A percentile compares a stretch with the other conserved stretches of the same genome.
Conservation (phyloP, 257 asterid species). For the Jaltomata sinuosa region DNA sequence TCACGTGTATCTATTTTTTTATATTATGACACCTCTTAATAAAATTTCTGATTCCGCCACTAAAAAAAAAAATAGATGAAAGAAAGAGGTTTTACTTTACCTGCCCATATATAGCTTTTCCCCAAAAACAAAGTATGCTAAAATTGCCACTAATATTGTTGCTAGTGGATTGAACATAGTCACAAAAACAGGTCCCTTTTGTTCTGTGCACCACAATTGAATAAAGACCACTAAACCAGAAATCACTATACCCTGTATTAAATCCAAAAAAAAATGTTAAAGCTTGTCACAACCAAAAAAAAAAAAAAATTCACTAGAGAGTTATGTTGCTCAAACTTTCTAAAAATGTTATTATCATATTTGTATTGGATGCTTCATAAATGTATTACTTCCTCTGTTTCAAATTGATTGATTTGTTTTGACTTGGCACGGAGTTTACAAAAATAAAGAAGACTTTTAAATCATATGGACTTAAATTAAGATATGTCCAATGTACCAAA, state of each 20-base stretch:
- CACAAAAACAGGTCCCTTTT: slow-evolving; percentile 73
- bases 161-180: slow-evolving; percentile 71
- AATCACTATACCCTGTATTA: slow-evolving; percentile 52
- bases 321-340: neutral
- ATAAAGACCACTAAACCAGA: slow-evolving; percentile 47
- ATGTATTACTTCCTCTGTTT: neutral
- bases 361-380: neutral
- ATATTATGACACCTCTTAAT: too few relatives aligned
- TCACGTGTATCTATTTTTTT: too few relatives aligned
- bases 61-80: too few relatives aligned
- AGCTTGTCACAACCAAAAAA: neutral
- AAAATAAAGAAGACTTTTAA: too few relatives aligned
- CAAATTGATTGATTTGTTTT: too few relatives aligned
- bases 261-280: too few relatives aligned
- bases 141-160: slow-evolving; percentile 45
- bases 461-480: too few relatives aligned
- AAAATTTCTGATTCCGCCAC: too few relatives aligned
- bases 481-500: too few relatives aligned
- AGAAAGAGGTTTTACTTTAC: too few relatives aligned
- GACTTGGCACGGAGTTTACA: too few relatives aligned
- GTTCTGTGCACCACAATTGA: slow-evolving; percentile 65
- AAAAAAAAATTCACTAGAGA: neutral
- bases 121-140: slow-evolving; percentile 56
- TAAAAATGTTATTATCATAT: neutral
- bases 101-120: slow-evolving; percentile 63